A percentile compares a stretch with the other conserved stretches of the same genome.
Conservation (phyloP, 2,329 filamentous ascomycete genomes). For the Penicillium hesseltinei region DNA sequence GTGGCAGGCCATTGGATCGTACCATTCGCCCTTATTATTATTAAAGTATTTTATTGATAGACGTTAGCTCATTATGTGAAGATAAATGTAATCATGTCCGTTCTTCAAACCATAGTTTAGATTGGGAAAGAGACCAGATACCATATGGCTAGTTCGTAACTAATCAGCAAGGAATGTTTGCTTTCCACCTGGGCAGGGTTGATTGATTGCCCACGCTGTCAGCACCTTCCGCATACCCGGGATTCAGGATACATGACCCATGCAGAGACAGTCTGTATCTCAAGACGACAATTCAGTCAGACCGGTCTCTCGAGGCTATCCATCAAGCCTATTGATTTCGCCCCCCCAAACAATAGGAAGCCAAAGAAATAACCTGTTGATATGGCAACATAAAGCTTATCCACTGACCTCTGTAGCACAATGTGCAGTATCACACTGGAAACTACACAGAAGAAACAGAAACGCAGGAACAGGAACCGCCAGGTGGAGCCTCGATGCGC, state of each 20-base stretch:
- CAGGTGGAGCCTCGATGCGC: slow-evolving; percentile 15
- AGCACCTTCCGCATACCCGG: not conserved
- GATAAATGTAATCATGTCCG: slow-evolving; percentile 21
- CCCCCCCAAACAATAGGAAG: not conserved
- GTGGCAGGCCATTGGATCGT: slow-evolving; percentile 20
- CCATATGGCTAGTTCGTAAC: not conserved
- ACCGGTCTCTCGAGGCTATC: too few species aligned
- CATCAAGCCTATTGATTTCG: not conserved
- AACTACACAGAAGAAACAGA: not conserved
- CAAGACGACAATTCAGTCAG: not conserved
- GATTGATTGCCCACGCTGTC: not conserved
- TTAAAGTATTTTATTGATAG: slow-evolving; percentile 21
- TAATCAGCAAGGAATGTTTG: not conserved
- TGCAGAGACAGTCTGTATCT: not conserved
- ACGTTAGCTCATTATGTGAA: slow-evolving; percentile 15
- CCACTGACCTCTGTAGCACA: not conserved
- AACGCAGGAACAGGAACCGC: slow-evolving; percentile 4
- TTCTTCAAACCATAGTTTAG: not conserved
- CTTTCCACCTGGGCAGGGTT: not conserved
- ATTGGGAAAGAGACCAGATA: not conserved
- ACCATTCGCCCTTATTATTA: slow-evolving; percentile 19
- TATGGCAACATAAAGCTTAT: slow-evolving; percentile 15
- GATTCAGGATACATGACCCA: not conserved
- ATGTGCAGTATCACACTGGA: slow-evolving; percentile 19
- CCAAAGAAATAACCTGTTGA: slow-evolving; percentile 15